Base-by-base conservation (phyloP, 352 stramenopile genomes). In the Pythium graminicola region DNA sequence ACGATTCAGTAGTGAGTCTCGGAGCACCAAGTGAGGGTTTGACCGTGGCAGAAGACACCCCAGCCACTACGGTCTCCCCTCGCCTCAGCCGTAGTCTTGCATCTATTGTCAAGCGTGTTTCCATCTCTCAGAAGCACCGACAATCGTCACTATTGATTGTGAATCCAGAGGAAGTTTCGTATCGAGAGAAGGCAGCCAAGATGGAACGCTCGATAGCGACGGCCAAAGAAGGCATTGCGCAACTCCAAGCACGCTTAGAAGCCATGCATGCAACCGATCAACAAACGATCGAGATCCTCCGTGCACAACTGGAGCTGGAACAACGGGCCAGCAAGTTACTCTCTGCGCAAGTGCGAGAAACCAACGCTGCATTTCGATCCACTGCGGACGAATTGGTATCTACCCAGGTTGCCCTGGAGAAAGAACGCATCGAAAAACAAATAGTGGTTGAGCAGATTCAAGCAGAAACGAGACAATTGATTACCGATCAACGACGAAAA, bases 271-370 rank as follows among this genome's bases (percentile, higher is more conserved):
- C 60, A 6, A 63, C 61, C 9, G 63, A 75, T 44, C 27, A 46
- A 32, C 32, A 64, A 14, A 61, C 58, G 3, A 76, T 78, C n/a
- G 57, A 73, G 19, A 14, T 29, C 11, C 36, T 90, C 5, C 63
- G 70, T 23, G 80, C 80, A 0, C 72, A 83, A 46, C 47, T 87
- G 2, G 45, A 71, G 31, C 33, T 88, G 7, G 80, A 90, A 39
- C 72, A 67, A 9, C 58, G 66, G 24, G 68, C 75, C 8, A 83
- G 58, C 43, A 59, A 76, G 19, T 39, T 70, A 10, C 50, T 90
- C 3, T 67, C 72, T 5, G 59, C 65, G 9, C 76, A 86, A 26
- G 63, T 88, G 1, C 62, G 62, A n/a, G 73, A 90, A 39, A 65
- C 66, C 1, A 73, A 65, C 4, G 49, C 54, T 1, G 57, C 75